A percentile compares a stretch with the other conserved stretches of the same genome.
phyloP scores from a whole-genome alignment of 78 protist genomes.

The Chrysochromulina parva region DNA sequence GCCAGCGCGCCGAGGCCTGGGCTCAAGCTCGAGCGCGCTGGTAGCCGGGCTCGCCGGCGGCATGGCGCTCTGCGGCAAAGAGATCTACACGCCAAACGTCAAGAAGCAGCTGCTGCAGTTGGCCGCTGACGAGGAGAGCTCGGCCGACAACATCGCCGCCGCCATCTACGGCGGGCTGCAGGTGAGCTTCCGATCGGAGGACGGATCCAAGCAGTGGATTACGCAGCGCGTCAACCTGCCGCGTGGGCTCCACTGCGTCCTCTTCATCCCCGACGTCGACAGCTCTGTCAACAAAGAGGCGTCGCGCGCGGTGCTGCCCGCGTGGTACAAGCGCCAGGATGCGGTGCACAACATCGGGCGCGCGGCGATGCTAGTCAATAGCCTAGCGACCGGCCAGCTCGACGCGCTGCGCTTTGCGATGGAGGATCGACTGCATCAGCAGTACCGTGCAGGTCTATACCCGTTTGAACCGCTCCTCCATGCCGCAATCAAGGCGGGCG shows the following conservation, averaged over 20 bases:
- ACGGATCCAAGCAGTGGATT: constrained; percentile 16
- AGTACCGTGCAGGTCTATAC: not conserved
- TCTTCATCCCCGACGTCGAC: constrained; percentile 59
- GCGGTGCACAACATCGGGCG: constrained; percentile 65
- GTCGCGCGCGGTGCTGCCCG: constrained; percentile 39
- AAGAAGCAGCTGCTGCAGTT: constrained; percentile 41
- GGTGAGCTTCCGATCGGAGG: not conserved
- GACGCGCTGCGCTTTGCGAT: not conserved
- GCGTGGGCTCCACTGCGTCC: constrained; percentile 28
- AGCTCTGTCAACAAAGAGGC: constrained; percentile 7
- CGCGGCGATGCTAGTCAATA: constrained; percentile 38
- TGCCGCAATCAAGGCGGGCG: constrained; percentile 60
- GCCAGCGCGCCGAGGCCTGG: constrained; percentile 58
- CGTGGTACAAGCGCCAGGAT: constrained; percentile 14
- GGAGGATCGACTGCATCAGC: constrained; percentile 14
- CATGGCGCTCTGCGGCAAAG: constrained; percentile 52
- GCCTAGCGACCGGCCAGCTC: not conserved
- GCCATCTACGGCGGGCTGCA: constrained; percentile 65
- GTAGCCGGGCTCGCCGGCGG: constrained; percentile 67
- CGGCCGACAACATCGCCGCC: constrained; percentile 66
- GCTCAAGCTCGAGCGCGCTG: constrained; percentile 42
- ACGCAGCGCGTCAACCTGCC: constrained; percentile 48
- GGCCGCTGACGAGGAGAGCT: constrained; percentile 60
- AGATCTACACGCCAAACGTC: not conserved
- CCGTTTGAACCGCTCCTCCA: constrained; percentile 31